Evolutionary conservation across 192 early-diverging fungal species (phyloP).

Genomic region (Blastocladiella britannica): DNA sequence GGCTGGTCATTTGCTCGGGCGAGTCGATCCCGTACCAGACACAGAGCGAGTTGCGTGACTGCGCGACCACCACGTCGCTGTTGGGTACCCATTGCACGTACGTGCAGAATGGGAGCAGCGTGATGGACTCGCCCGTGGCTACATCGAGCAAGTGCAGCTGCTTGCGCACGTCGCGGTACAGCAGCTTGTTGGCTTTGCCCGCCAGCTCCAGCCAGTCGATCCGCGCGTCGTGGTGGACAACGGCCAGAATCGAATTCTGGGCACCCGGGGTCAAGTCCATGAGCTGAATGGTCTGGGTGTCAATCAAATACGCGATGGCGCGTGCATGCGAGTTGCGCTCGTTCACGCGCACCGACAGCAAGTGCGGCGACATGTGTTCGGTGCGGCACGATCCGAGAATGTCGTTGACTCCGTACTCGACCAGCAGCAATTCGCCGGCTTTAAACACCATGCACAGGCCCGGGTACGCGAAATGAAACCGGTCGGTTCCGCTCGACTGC

Average conservation of each 20-base stretch:
- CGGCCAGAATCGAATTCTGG: constrained; percentile 11
- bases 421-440: constrained; percentile 35
- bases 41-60: constrained; percentile 32
- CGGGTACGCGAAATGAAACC: constrained; percentile 40
- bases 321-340: constrained; percentile 31
- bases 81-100: constrained; percentile 48
- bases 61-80: constrained; percentile 40
- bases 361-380: constrained; percentile 41
- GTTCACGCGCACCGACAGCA: constrained; percentile 38
- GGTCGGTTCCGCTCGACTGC: constrained; percentile 29
- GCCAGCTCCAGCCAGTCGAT: constrained; percentile 47
- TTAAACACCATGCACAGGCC: constrained; percentile 46
- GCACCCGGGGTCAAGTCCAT: constrained; percentile 24
- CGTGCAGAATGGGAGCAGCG: constrained; percentile 32
- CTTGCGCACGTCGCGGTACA: constrained; percentile 32
- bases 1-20: constrained; percentile 40
- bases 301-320: constrained; percentile 36
- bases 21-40: constrained; percentile 45
- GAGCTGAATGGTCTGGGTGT: constrained; percentile 36
- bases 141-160: constrained; percentile 41
- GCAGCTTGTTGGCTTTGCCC: constrained; percentile 36
- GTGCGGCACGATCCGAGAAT: constrained; percentile 36
- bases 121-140: constrained; percentile 17
- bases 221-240: constrained; percentile 29
- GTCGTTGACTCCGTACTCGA: constrained; percentile 48